Percentiles rank a stretch among this genome's conserved stretches.
These are phyloP conservation scores for Coix lacrymajobi DNA, from an alignment of 176 grass and related monocot genomes.

Conservation along the genomic window DNA sequence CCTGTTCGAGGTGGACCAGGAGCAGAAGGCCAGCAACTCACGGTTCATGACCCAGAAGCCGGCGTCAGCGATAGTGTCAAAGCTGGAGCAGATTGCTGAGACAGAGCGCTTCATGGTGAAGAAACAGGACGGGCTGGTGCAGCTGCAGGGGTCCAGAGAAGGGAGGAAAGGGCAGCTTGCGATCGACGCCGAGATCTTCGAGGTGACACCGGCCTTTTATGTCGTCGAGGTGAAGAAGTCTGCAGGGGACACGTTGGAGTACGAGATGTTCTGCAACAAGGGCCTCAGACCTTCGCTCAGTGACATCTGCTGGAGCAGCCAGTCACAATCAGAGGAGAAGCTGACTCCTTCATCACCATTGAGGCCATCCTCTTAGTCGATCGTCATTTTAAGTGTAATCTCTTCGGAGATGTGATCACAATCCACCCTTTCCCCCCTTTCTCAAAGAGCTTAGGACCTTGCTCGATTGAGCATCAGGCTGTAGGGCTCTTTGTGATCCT, in stretches of 20 bases:
- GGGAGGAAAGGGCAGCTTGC: conserved; percentile 80
- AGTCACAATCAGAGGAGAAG: conserved; percentile 46
- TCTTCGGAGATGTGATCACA: conserved; percentile 22
- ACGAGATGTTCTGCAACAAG: conserved; percentile 77
- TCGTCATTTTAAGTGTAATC: conserved; percentile 21
- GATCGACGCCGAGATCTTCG: conserved; percentile 81
- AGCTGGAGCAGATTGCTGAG: conserved; percentile 81
- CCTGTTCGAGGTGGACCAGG: conserved; percentile 62
- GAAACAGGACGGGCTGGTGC: conserved; percentile 68
- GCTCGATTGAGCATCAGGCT: conserved; percentile 25
- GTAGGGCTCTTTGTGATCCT: conserved; percentile 28
- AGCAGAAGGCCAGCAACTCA: conserved; percentile 42
- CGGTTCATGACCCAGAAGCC: conserved; percentile 73
- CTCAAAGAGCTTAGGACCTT: conserved; percentile 26
- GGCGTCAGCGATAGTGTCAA: conserved; percentile 77
- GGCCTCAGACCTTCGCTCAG: conserved; percentile 68
- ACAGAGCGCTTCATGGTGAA: conserved; percentile 75
- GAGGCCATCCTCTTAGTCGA: conserved; percentile 30
- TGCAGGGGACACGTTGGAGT: conserved; percentile 83
- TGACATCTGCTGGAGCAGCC: conserved; percentile 74
- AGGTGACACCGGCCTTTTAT: conserved; percentile 68
- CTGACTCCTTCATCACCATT: conserved; percentile 26
- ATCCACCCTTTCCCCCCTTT: neutral
- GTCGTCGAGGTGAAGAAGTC: conserved; percentile 92
- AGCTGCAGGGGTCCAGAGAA: conserved; percentile 63